A percentile compares a stretch with the other conserved stretches of the same genome.
phyloP scores from a whole-genome alignment of 805 yeast species.

The Metschnikowia continentalis region DNA sequence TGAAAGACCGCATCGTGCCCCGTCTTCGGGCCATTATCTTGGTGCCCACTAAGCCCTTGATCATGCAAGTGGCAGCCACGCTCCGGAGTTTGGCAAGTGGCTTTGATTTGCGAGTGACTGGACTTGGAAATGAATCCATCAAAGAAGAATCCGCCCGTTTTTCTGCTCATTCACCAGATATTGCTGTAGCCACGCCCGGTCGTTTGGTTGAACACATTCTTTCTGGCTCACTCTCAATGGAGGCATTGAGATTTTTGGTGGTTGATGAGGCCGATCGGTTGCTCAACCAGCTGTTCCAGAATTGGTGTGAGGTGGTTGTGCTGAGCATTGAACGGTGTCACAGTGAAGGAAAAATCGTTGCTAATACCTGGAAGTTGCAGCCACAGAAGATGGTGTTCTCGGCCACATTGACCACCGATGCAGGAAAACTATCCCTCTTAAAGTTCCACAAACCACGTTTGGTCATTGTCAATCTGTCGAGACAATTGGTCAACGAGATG shows the following conservation, averaged over 20 bases:
- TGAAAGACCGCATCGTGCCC: slow-evolving; percentile 63
- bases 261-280: slow-evolving; percentile 82
- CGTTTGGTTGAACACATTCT: slow-evolving; percentile 72
- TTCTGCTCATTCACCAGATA: slow-evolving; percentile 50
- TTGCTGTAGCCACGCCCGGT: slow-evolving; percentile 72
- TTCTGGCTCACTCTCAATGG: slow-evolving; percentile 41
- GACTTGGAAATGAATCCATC: slow-evolving; percentile 52
- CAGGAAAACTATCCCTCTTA: slow-evolving; percentile 75
- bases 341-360: slow-evolving; percentile 17
- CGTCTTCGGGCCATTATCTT: slow-evolving; percentile 69
- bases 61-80: slow-evolving; percentile 73
- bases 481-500: slow-evolving; percentile 46
- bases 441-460: slow-evolving; percentile 69
- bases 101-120: slow-evolving; percentile 58
- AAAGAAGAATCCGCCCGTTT: slow-evolving; percentile 63
- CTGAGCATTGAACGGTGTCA: slow-evolving; percentile 26
- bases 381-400: slow-evolving; percentile 73
- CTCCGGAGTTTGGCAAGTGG: slow-evolving; percentile 60
- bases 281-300: slow-evolving; percentile 85
- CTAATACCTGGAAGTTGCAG: slow-evolving; percentile 31
- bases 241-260: slow-evolving; percentile 56
- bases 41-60: slow-evolving; percentile 87
- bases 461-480: slow-evolving; percentile 62
- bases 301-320: slow-evolving; percentile 72
- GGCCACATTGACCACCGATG: slow-evolving; percentile 91